Conservation (phyloP, 345 rosid genomes). For the Eucalyptus lansdowneana region DNA sequence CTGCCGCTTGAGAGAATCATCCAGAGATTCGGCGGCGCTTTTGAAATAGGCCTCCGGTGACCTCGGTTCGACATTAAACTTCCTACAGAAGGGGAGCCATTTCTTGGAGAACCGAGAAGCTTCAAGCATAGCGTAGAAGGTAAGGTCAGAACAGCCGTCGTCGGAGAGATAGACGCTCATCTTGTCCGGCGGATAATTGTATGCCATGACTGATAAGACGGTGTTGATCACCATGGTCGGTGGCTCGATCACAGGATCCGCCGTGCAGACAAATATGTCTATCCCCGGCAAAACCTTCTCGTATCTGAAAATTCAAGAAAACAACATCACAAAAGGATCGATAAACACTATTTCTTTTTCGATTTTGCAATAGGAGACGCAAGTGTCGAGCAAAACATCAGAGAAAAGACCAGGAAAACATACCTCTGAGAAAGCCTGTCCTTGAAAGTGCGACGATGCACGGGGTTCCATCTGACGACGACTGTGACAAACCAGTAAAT, state of each 20-base stretch:
- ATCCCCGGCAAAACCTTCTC: conserved; percentile 31
- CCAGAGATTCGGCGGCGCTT: background rate
- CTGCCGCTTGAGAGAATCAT: background rate
- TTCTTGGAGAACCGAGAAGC: conserved; percentile 31
- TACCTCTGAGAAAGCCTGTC: conserved; percentile 11
- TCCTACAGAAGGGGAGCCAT: conserved; percentile 62
- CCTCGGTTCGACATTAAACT: conserved; percentile 37
- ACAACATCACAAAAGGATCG: background rate
- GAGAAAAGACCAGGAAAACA: background rate
- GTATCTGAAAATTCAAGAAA: background rate
- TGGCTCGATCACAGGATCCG: conserved; percentile 66
- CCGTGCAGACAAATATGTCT: conserved; percentile 70
- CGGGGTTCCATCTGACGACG: background rate
- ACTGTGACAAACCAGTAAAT: conserved; percentile 11
- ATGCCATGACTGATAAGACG: conserved; percentile 43
- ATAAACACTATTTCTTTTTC: background rate
- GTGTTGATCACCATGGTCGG: conserved; percentile 63
- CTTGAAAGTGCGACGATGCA: conserved; percentile 7
- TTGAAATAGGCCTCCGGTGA: conserved; percentile 52
- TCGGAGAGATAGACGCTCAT: conserved; percentile 55
- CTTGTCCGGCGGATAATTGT: conserved; percentile 47
- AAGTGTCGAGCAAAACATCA: background rate
- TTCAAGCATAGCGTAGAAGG: conserved; percentile 47
- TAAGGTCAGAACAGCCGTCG: conserved; percentile 49
- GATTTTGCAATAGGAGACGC: background rate